phyloP scores from a whole-genome alignment of 805 yeast genomes.

The Lachancea dasiensis region DNA sequence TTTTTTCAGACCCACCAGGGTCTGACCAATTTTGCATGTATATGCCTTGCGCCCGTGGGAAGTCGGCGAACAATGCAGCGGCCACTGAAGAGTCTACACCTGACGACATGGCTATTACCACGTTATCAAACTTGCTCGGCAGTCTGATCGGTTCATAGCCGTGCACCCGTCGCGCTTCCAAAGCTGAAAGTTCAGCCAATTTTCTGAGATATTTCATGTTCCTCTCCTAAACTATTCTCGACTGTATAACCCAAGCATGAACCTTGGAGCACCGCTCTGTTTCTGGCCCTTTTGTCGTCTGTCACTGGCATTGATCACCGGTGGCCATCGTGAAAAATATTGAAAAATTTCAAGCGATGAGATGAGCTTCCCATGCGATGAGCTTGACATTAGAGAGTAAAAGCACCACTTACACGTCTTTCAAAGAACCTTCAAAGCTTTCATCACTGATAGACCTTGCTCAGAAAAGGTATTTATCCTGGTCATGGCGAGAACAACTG shows the following conservation, averaged over 20 bases:
- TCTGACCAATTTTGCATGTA: slow-evolving; percentile 93
- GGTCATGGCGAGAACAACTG: slow-evolving; percentile 1
- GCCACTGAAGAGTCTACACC: slow-evolving; percentile 94
- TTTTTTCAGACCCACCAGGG: slow-evolving; percentile 36
- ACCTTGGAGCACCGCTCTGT: background rate
- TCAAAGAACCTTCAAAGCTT: background rate
- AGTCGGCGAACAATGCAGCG: slow-evolving; percentile 62
- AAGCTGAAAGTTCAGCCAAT: slow-evolving; percentile 1
- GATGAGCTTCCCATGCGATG: slow-evolving; percentile 10
- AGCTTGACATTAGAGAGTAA: background rate
- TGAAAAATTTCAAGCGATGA: slow-evolving; percentile 10
- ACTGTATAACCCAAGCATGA: background rate
- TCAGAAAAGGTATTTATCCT: background rate
- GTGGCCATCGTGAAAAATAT: slow-evolving; percentile 1
- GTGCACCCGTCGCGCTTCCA: slow-evolving; percentile 9
- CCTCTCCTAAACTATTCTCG: background rate
- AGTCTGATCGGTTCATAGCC: slow-evolving; percentile 16
- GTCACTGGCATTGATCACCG: background rate
- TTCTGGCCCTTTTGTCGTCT: background rate
- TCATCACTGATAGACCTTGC: background rate
- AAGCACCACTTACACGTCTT: background rate
- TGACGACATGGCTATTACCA: slow-evolving; percentile 88
- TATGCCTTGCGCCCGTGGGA: slow-evolving; percentile 64
- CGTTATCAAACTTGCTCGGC: slow-evolving; percentile 51
- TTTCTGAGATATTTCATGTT: background rate